Conservation (phyloP, 148 eudicot genomes). For the Amaranthus cruentus region DNA sequence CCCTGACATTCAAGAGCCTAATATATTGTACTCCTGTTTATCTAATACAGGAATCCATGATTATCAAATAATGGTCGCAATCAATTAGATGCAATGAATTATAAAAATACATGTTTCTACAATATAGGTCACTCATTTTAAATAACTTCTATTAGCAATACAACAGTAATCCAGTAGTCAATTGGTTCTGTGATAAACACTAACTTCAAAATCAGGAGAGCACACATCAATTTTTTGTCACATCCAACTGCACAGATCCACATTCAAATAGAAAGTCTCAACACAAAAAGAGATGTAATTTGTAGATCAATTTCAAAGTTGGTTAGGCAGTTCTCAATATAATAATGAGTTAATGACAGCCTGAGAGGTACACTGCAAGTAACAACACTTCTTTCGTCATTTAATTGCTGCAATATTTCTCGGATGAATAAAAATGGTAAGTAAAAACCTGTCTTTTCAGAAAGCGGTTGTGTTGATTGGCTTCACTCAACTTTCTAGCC, state of each 20-base stretch:
- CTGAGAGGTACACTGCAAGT: too few relatives aligned
- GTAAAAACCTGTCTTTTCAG: constrained; percentile 76
- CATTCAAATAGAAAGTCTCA: too few relatives aligned
- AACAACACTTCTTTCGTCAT: too few relatives aligned
- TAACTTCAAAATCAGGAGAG: background rate
- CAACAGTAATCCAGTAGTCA: background rate
- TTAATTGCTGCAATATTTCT: too few relatives aligned
- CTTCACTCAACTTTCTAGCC: constrained; percentile 85
- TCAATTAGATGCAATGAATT: background rate
- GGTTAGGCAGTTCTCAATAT: background rate
- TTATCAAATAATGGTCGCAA: background rate
- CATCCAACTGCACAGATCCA: background rate
- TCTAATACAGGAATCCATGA: background rate
- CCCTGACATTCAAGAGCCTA: background rate
- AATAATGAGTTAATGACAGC: too few relatives aligned
- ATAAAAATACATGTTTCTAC: too few relatives aligned
- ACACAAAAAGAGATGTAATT: too few relatives aligned
- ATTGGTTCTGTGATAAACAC: background rate
- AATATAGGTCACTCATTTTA: too few relatives aligned
- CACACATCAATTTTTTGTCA: background rate
- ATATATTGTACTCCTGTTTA: background rate
- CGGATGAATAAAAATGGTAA: background rate
- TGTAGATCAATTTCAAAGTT: background rate
- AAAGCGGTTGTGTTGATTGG: constrained; percentile 92
- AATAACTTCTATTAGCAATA: too few relatives aligned